Evolutionary conservation across 805 yeast species (phyloP).

Genomic region (Yamadazyma laniorum): DNA sequence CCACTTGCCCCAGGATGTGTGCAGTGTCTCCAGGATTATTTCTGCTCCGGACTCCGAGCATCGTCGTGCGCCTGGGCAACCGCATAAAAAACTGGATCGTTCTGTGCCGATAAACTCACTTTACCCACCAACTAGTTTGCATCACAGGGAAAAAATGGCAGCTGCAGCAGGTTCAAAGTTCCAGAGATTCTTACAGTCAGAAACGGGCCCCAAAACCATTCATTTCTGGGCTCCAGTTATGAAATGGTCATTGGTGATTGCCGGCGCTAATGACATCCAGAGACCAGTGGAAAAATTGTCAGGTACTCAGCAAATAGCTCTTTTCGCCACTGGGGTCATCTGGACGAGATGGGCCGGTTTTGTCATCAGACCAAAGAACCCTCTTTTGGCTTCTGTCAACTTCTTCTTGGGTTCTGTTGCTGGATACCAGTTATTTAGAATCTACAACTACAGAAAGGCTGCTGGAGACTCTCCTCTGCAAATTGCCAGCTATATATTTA

Average conservation of each 20-base stretch:
- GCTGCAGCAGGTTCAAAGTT: slow-evolving; percentile 51
- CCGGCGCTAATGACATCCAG: slow-evolving; percentile 81
- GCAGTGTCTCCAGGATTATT: too few species aligned
- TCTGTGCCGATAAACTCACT: background rate
- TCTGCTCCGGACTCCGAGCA: too few species aligned
- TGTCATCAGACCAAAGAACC: slow-evolving; percentile 86
- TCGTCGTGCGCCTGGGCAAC: too few species aligned
- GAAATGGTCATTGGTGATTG: slow-evolving; percentile 87
- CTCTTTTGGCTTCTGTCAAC: slow-evolving; percentile 86
- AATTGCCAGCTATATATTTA: slow-evolving; percentile 56
- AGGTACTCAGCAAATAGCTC: slow-evolving; percentile 85
- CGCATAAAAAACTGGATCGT: too few species aligned
- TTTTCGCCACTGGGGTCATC: slow-evolving; percentile 86
- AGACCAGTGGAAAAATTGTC: slow-evolving; percentile 92
- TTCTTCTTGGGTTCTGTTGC: slow-evolving; percentile 92
- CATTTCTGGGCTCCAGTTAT: slow-evolving; percentile 83
- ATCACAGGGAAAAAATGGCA: too few species aligned
- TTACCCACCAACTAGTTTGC: too few species aligned
- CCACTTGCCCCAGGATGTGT: too few species aligned
- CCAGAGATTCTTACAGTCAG: slow-evolving; percentile 71
- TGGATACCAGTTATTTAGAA: slow-evolving; percentile 74
- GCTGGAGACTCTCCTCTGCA: slow-evolving; percentile 63
- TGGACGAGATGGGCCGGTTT: slow-evolving; percentile 98
- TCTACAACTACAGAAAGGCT: slow-evolving; percentile 60
- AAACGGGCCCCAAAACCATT: slow-evolving; percentile 95